Evolutionary conservation across 2,329 filamentous ascomycete genomes (phyloP), one percentile per base, ranked within the genome.

Genomic region (Aspergillus alliaceus): DNA sequence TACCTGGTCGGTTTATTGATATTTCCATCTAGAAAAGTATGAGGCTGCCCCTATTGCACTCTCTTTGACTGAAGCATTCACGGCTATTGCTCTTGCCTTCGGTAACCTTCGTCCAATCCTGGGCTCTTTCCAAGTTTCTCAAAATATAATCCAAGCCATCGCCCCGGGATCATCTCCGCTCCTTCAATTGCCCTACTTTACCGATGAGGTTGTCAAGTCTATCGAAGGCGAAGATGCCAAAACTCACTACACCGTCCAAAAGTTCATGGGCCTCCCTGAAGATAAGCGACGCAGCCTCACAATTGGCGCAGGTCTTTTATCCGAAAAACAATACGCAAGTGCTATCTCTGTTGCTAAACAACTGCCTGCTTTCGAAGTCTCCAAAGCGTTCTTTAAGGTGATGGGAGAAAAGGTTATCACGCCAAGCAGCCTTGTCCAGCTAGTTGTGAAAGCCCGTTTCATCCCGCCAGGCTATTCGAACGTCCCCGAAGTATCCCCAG

Each of bases 381-480:
- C 91, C 69, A 96, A 92, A 78, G 91, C 92, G 7, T 99, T 96
- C 78, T 99, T 99, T 86, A 99, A 99, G 82, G 96, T 99, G 46
- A 88, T 91, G 52, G 95, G 95, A 71, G 96, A 99, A 78, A 90
- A 90, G 64, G 90, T 89, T 73, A 91, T 99, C 69, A 96, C 93
- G 31, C 93, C 95, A 6, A 91, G 90, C 57, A 96, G 92, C 56
- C 84, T 99, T 35, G 93, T 98, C 22, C 93, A 93, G 60, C 88
- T 99, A 29, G 91, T 99, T 51, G 86, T 99, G 72, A 99, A 99
- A 80, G 92, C 90, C 31, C 91, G 95, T 55, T 90, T 98, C 70
- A 87, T 98, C 48, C 95, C 95, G 6, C 93, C 95, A 4, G 93
- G 93, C 46, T 88, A 86, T 63, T 83, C 84, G 24, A 82, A 89